Evolutionary conservation across 2,329 filamentous ascomycete genomes (phyloP).

Genomic region (Zasmidium cellare): DNA sequence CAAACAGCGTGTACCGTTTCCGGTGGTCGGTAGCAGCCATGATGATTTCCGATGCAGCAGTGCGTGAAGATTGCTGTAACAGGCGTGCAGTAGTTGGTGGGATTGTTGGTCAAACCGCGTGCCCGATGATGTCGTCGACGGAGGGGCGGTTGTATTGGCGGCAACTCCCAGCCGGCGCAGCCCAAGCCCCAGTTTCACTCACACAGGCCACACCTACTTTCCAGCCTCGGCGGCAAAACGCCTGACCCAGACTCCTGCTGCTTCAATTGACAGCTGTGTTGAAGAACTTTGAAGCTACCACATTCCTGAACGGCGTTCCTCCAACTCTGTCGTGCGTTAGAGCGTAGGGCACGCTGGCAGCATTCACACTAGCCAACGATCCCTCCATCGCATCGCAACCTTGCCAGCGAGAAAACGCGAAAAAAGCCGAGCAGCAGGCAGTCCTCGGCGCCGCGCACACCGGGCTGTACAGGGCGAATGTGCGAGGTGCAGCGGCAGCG

Average conservation of each 20-base stretch:
- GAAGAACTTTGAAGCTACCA: no score
- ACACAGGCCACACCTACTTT: no score
- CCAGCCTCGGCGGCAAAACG: background rate
- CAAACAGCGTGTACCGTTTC: conserved; percentile 31
- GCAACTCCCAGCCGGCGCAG: background rate
- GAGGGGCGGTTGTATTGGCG: background rate
- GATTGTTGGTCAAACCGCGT: background rate
- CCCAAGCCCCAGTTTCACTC: no score
- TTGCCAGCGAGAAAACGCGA: background rate
- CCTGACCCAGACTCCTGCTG: background rate
- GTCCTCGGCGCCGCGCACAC: background rate
- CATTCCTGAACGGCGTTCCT: background rate
- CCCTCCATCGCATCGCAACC: background rate
- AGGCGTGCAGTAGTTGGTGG: no score
- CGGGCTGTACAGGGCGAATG: background rate
- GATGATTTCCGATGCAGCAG: background rate
- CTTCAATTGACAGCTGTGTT: no score
- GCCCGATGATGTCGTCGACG: background rate
- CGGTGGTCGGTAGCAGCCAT: conserved; percentile 9
- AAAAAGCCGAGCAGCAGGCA: background rate
- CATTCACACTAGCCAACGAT: no score
- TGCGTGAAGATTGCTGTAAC: no score
- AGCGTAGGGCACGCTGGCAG: background rate
- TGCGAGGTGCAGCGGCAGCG: background rate
- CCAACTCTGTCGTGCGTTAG: background rate